Conservation (phyloP, 2,329 filamentous ascomycete species). For the Cytospora paraplurivora region DNA sequence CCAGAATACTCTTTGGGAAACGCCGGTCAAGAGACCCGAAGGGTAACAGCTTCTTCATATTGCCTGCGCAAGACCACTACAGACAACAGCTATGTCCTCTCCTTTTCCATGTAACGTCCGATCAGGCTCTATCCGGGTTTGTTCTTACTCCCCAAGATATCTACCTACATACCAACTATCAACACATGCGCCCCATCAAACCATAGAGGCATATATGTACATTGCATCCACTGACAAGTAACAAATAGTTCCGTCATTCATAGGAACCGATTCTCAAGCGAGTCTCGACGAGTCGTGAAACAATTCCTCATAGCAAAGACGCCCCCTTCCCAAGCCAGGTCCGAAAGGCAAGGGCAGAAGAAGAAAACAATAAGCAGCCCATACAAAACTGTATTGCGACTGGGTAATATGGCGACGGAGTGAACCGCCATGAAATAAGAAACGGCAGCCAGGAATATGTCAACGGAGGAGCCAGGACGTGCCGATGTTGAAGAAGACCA, state of each 20-base stretch:
- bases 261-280: slow-evolving; percentile 20
- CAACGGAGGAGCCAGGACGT: slow-evolving; percentile 1
- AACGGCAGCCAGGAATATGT: neutral
- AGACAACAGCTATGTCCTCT: slow-evolving; percentile 25
- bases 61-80: slow-evolving; percentile 27
- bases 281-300: slow-evolving; percentile 3
- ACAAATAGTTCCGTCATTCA: slow-evolving; percentile 20
- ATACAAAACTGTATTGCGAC: slow-evolving; percentile 1
- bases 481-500: neutral
- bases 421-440: neutral
- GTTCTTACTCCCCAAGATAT: slow-evolving; percentile 10
- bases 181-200: slow-evolving; percentile 14
- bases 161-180: slow-evolving; percentile 22
- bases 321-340: neutral
- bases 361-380: neutral
- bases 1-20: neutral
- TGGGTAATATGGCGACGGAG: neutral
- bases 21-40: neutral
- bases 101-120: neutral
- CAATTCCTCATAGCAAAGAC: neutral
- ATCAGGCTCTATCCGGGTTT: neutral
- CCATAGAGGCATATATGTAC: slow-evolving; percentile 23
- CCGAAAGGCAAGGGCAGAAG: slow-evolving; percentile 4
- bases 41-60: slow-evolving; percentile 26
- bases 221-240: slow-evolving; percentile 22